Base-by-base conservation (phyloP, 306 rosid genomes). In the Acmispon strigosus region DNA sequence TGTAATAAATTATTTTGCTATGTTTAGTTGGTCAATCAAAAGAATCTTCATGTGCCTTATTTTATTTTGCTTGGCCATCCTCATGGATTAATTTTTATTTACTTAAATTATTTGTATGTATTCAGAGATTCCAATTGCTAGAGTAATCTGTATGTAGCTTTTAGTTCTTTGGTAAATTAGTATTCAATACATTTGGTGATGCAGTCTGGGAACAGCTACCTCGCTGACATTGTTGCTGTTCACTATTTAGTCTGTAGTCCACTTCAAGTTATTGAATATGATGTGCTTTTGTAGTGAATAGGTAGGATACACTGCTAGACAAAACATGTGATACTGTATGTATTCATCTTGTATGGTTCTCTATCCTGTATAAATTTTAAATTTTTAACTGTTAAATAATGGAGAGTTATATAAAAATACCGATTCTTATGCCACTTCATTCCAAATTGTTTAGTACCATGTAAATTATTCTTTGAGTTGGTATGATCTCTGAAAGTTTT, bases 391-490 rank as follows among this genome's bases (percentile, higher is more conserved):
- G 60, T 50, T 32, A 61, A 18, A 13, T 20, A 13, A 42, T 29
- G 65, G 48, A 42, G 47, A 22, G 3, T 41, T 53, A 27, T 29
- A 51, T 63, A 12, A 47, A 60, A 48, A 15, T 19, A 36, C 7
- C 53, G 18, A 55, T 55, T 47, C 50, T 71, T 44, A 37, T 55
- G 51, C n/a, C 62, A 51, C n/a, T 43, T 63, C 44, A 47, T 53
- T 64, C 48, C 36, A 3, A 59, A 45, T 78, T 56, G 42, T 37
- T 48, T 72, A 61, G 17, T 55, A 14, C 42, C 56, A 78, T 44
- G 56, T 16, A 64, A 51, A 64, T 34, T 34, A 48, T 45, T 65
- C 47, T 64, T 63, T 39, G 57, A 9, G 11, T 17, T 54, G 60
- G 62, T 29, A 20, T 59, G 55, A 66, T 66, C 52, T 44, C 49